A percentile compares a stretch with the other conserved stretches of the same genome.
These are phyloP conservation scores for Hippophae rhamnoides DNA, from an alignment of 306 rosid genomes.

Conservation along the genomic window DNA sequence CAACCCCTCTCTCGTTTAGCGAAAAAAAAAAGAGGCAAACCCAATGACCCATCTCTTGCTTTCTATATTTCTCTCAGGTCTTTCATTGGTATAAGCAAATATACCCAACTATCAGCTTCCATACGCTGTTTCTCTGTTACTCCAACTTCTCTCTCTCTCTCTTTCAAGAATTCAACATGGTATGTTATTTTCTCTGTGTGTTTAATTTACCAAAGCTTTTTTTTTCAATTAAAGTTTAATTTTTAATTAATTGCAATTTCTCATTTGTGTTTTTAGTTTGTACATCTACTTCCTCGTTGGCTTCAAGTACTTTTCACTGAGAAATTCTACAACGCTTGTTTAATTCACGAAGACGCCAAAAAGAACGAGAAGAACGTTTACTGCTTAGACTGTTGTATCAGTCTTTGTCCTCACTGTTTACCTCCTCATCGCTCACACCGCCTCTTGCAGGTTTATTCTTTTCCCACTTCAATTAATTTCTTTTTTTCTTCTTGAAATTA, in stretches of 20 bases:
- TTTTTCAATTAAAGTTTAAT: neutral
- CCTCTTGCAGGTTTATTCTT: slow-evolving; percentile 59
- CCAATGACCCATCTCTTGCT: slow-evolving; percentile 12
- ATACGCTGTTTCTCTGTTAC: slow-evolving; percentile 49
- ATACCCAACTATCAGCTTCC: slow-evolving; percentile 28
- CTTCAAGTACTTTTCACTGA: slow-evolving; percentile 56
- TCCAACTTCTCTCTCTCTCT: slow-evolving; percentile 21
- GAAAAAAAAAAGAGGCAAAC: slow-evolving; percentile 35
- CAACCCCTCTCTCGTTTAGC: slow-evolving; percentile 15
- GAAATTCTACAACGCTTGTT: slow-evolving; percentile 91
- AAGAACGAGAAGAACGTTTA: slow-evolving; percentile 86
- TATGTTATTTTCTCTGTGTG: neutral
- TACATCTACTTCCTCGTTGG: slow-evolving; percentile 56
- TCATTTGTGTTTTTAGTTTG: slow-evolving; percentile 20
- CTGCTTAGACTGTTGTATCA: slow-evolving; percentile 82
- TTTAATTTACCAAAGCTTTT: neutral
- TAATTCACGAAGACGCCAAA: slow-evolving; percentile 68
- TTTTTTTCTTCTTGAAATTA: neutral
- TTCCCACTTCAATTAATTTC: neutral
- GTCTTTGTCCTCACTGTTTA: slow-evolving; percentile 85
- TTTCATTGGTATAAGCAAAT: slow-evolving; percentile 47
- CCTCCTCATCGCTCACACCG: slow-evolving; percentile 67
- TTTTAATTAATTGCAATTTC: neutral
- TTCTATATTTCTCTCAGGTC: slow-evolving; percentile 8
- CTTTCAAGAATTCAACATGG: slow-evolving; percentile 18